phyloP scores from a whole-genome alignment of 495 filamentous ascomycete genomes.

The Penicillium angulare region DNA sequence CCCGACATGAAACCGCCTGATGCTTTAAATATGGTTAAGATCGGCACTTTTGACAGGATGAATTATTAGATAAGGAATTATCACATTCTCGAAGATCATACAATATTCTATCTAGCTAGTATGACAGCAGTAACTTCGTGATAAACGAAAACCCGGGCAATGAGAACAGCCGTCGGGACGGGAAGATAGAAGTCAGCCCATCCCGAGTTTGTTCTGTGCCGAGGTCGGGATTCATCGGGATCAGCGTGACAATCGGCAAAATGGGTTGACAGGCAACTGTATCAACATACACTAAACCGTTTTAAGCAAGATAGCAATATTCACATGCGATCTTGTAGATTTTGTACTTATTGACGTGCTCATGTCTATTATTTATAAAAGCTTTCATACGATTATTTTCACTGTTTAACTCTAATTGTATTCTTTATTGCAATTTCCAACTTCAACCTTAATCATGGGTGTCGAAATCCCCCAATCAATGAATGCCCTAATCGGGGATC shows the following conservation, averaged over 20 bases:
- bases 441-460: conserved; percentile 1
- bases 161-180: conserved; percentile 12
- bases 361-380: too few relatives aligned
- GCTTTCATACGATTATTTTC: too few relatives aligned
- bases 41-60: too few relatives aligned
- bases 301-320: background rate
- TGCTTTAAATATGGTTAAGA: too few relatives aligned
- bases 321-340: conserved; percentile 3
- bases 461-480: conserved; percentile 3
- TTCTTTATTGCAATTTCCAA: background rate
- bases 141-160: too few relatives aligned
- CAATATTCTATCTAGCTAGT: too few relatives aligned
- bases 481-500: conserved; percentile 9
- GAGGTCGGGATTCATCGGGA: conserved; percentile 6
- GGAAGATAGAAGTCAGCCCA: conserved; percentile 2
- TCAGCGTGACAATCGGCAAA: conserved; percentile 9
- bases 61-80: too few relatives aligned
- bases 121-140: too few relatives aligned
- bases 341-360: background rate
- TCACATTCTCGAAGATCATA: too few relatives aligned
- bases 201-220: conserved; percentile 5
- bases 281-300: background rate
- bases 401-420: too few relatives aligned
- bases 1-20: too few relatives aligned
- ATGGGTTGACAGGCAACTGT: background rate